Base-by-base conservation (phyloP, 2,329 filamentous ascomycete genomes). In the Endocalyx cinctus region DNA sequence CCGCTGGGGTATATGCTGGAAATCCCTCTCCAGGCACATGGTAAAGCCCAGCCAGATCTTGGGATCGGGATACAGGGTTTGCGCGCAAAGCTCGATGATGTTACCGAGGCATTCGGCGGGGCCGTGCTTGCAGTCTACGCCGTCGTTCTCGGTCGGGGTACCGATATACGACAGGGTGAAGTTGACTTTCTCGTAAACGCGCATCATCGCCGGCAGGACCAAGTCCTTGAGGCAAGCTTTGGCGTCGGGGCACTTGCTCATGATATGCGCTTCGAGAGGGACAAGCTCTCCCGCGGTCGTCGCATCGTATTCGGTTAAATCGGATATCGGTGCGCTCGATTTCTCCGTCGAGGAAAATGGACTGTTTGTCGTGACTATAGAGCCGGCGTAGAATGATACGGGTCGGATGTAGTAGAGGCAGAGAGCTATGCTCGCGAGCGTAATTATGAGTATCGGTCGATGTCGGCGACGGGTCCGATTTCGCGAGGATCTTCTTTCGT, bases 201-300 rank as follows among this genome's bases (percentile, higher is more conserved):
- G 74, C 59, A 87, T 79, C 89, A 98, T 96, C 15, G 82, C 75
- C 1, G 92, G 92, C 12, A 97, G 64, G 16, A 98, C 72, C 48
- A 98, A 65, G 39, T 88, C 69, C 41, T 79, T 77, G 14, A 98
- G 69, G 52, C 90, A 96, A 54, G 87, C 83, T 69, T 74, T 74
- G 3, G 92, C 88, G 61, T 98, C 92, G 0, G 90, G 89, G 53
- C 92, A 98, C 70, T 97, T 96, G 64, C 81, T 86, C 82, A 97
- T 98, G 50, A 97, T 92, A 59, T 97, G 90, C 35, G 87, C 86
- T 59, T 98, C 92, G 3, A 98, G 64, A 4, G 87, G 84, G 5
- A 97, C 83, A 37, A 69, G 62, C 27, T 41, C 42, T 32, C 43
- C 25, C n/a, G 38, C 25, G 13, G 28, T 28, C 25, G 35, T 38